A percentile compares a stretch with the other conserved stretches of the same genome.
Conservation (phyloP, 1,284 basidiomycete genomes). For the Quambalaria eucalypti region DNA sequence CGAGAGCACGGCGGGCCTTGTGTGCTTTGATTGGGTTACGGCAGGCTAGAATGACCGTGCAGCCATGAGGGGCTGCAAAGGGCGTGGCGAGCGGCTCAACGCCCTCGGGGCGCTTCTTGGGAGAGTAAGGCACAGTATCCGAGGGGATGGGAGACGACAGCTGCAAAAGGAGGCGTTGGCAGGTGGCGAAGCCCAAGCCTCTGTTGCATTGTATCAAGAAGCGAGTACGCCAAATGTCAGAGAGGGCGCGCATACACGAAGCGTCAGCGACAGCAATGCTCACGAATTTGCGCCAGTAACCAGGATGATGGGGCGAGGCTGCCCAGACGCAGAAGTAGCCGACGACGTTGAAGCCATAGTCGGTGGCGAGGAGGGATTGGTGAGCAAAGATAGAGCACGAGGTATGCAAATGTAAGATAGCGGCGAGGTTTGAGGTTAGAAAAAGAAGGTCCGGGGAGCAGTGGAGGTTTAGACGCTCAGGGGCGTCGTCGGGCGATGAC, state of each 20-base stretch:
- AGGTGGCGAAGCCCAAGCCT: conserved; percentile 44
- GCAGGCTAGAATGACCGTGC: conserved; percentile 43
- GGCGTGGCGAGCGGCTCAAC: conserved; percentile 25
- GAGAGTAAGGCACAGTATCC: conserved; percentile 26
- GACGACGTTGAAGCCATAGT: background rate
- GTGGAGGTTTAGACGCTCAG: no score
- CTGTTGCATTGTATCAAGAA: no score
- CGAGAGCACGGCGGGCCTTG: conserved; percentile 31
- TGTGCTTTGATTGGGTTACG: conserved; percentile 45
- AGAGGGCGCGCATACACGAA: background rate
- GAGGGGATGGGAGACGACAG: conserved; percentile 38
- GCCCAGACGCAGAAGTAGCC: background rate
- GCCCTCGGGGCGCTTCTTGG: conserved; percentile 7
- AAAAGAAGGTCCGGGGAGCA: no score
- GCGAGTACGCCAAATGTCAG: background rate
- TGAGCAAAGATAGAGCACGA: no score
- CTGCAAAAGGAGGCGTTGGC: conserved; percentile 43
- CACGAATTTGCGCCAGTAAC: conserved; percentile 41
- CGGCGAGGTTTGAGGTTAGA: no score
- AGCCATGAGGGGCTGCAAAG: conserved; percentile 41
- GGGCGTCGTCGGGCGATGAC: no score
- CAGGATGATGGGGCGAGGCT: conserved; percentile 34
- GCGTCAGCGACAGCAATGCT: background rate
- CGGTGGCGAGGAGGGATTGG: no score
- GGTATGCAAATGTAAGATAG: no score